Evolutionary conservation across 1,284 basidiomycete species (phyloP).

Genomic region (Pulchroboletus neoregius): DNA sequence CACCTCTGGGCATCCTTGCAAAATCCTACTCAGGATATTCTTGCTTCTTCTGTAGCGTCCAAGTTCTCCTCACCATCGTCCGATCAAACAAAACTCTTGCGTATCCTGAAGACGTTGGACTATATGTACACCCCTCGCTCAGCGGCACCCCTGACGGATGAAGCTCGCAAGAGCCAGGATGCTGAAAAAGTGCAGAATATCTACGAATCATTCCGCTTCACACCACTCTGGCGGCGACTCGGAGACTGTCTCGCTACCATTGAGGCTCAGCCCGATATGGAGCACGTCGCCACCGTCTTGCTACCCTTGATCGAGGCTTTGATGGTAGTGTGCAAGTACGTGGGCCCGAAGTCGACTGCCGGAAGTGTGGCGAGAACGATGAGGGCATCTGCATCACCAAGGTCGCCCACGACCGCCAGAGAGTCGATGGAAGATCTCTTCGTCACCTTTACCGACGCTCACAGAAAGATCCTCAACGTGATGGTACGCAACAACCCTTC

Average conservation of each 20-base stretch:
- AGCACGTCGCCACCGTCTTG: conserved; percentile 86
- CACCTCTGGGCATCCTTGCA: conserved; percentile 67
- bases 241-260: conserved; percentile 82
- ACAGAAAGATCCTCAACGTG: conserved; percentile 91
- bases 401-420: conserved; percentile 58
- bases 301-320: conserved; percentile 90
- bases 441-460: conserved; percentile 90
- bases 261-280: conserved; percentile 74
- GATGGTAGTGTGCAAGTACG: conserved; percentile 99
- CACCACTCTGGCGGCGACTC: conserved; percentile 79
- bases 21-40: conserved; percentile 49
- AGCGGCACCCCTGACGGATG: conserved; percentile 38
- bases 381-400: conserved; percentile 61
- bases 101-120: conserved; percentile 93
- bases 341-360: conserved; percentile 55
- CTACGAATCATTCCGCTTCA: conserved; percentile 86
- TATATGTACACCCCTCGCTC: conserved; percentile 84
- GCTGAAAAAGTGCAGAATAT: conserved; percentile 80
- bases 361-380: conserved; percentile 44
- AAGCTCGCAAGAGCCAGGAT: conserved; percentile 46
- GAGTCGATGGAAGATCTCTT: conserved; percentile 87
- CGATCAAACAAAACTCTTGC: conserved; percentile 86
- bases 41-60: conserved; percentile 68
- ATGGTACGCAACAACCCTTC: conserved; percentile 99
- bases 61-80: conserved; percentile 92